A percentile compares a stretch with the other conserved stretches of the same genome.
Evolutionary conservation across 331 rosid genomes (phyloP).

Genomic region (Malus hybrid): DNA sequence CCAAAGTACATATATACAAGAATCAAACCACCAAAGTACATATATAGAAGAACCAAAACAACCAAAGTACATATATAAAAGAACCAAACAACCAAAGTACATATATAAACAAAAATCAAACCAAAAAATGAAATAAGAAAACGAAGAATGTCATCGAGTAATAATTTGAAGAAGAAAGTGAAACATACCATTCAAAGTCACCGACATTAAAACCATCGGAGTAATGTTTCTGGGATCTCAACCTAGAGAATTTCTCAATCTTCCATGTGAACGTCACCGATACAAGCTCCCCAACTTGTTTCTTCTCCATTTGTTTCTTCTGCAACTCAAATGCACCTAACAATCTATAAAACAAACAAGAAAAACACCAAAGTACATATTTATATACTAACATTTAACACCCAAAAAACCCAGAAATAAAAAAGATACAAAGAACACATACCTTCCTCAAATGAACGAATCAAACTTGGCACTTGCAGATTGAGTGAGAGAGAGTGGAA

Average conservation of each 20-base stretch:
- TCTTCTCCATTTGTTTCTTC: background rate
- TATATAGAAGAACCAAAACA: too few relatives aligned
- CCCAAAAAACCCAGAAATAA: background rate
- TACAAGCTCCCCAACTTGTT: slow-evolving; percentile 5
- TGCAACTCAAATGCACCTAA: background rate
- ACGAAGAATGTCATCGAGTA: background rate
- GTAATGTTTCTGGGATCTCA: background rate
- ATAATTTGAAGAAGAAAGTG: background rate
- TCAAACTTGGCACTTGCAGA: background rate
- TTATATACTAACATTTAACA: background rate
- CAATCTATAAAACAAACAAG: background rate
- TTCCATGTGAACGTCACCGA: slow-evolving; percentile 5
- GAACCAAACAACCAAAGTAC: too few relatives aligned
- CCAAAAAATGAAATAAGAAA: background rate
- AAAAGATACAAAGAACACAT: background rate
- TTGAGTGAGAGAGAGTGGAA: too few relatives aligned
- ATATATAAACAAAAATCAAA: too few relatives aligned
- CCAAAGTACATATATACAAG: too few relatives aligned
- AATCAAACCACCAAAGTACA: too few relatives aligned
- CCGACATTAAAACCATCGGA: background rate
- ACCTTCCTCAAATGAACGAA: background rate
- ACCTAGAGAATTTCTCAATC: background rate
- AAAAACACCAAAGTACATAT: background rate
- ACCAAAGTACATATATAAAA: too few relatives aligned
- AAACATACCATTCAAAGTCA: slow-evolving; percentile 6